Conservation (phyloP, 352 stramenopile genomes). For the Globisporangium spinosum region DNA sequence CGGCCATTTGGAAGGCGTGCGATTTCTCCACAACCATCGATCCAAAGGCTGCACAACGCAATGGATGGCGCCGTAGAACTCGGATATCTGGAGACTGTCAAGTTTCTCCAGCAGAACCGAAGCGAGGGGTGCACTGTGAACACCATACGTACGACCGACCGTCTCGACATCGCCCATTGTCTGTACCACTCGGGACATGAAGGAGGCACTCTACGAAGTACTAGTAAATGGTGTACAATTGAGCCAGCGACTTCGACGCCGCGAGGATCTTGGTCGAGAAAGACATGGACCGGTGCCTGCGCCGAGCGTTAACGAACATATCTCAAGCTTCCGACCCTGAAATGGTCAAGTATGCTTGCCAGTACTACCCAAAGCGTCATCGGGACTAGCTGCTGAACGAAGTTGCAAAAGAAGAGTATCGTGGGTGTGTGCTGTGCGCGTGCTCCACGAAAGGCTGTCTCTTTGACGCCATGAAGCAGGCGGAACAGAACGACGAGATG, state of each 20-base stretch:
- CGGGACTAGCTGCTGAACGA: not conserved
- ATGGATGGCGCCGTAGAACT: constrained; percentile 4
- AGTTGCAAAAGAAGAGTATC: too few relatives aligned
- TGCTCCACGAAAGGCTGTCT: constrained; percentile 1
- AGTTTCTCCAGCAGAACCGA: too few relatives aligned
- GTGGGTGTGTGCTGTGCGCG: not conserved
- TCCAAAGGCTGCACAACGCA: not conserved
- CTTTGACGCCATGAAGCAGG: not conserved
- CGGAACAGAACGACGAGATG: not conserved
- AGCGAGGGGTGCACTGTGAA: not conserved
- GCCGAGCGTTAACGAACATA: not conserved
- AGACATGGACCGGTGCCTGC: not conserved
- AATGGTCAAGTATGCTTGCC: too few relatives aligned
- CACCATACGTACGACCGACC: not conserved
- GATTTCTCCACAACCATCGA: constrained; percentile 7
- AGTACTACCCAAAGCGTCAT: too few relatives aligned
- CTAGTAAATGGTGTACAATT: too few relatives aligned
- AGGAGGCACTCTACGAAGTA: not conserved
- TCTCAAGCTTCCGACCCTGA: too few relatives aligned
- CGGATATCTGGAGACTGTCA: constrained; percentile 4
- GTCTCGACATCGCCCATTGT: not conserved
- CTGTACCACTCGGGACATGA: not conserved
- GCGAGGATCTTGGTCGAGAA: too few relatives aligned
- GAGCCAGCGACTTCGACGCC: too few relatives aligned
- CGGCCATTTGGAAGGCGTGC: not conserved